Base-by-base conservation (phyloP, 2,329 filamentous ascomycete species). In the Erysiphe pisi region DNA sequence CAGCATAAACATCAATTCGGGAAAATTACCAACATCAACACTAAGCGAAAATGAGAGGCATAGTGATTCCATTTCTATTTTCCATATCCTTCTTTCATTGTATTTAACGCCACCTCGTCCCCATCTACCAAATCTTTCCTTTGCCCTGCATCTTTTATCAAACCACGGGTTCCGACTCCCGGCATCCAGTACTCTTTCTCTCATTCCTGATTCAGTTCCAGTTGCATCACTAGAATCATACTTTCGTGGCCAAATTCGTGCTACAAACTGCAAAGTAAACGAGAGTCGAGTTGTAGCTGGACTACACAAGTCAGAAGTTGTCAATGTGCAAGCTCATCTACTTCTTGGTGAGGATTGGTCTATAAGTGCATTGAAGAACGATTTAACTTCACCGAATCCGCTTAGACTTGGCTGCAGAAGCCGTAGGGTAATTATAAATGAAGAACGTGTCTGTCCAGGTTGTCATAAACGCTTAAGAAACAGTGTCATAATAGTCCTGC, bases 401-500 rank as follows among this genome's bases (percentile, higher is more conserved):
- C 25, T 12, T 47, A 22, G 1, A n/a, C 3, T 52, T 47, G 85
- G 84, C 71, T 87, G 87, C 0, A 84, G 88, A 80, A 90, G 88
- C 80, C 83, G 88, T 56, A 87, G 93, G 79, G 93, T 97, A 16
- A 88, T 93, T 28, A 89, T 99, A 76, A 89, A 88, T 14, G 94
- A 99, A 80, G 94, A 98, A 81, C 86, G 93, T 76, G 90, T 97
- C 77, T 99, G 95, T 82, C 90, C 91, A 18, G 92, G 97, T 22
- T 99, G 95, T 82, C 91, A 97, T 83, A 98, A 97, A 85, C 86
- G 95, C 79, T 87, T 99, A 79, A 94, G 94, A 0, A 91, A 93
- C 0, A 97, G 92, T 82, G 95, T 97, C 25, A 91, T 98, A 78
- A 90, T 94, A 61, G 94, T 97, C 18, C 87, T 95, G 83, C 93